Percentiles rank a stretch among this genome's conserved stretches.
Conservation (phyloP, 306 rosid species). For the Mucuna pruriens region DNA sequence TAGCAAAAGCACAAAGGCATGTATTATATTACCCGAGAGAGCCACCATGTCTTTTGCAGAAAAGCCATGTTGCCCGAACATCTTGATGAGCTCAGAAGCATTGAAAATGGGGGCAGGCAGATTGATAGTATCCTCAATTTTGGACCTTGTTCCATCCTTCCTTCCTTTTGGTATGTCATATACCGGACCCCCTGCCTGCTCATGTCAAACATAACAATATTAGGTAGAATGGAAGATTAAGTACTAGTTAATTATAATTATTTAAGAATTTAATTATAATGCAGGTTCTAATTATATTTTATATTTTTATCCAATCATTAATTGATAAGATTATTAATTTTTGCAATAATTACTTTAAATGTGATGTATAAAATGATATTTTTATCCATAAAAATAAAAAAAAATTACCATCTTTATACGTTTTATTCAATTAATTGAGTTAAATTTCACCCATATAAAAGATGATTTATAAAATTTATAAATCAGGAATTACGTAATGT, state of each 20-base stretch:
- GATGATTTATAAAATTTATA: too few relatives aligned
- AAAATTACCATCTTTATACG: too few relatives aligned
- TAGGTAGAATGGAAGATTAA: background rate
- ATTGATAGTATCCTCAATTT: slow-evolving; percentile 72
- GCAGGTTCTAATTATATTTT: too few relatives aligned
- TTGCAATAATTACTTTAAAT: too few relatives aligned
- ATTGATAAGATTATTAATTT: too few relatives aligned
- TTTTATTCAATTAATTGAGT: too few relatives aligned
- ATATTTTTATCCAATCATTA: too few relatives aligned
- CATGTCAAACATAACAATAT: background rate
- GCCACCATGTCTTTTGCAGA: slow-evolving; percentile 75
- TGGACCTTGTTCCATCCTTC: slow-evolving; percentile 79
- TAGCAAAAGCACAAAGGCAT: background rate
- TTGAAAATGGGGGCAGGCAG: slow-evolving; percentile 68
- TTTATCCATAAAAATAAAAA: too few relatives aligned
- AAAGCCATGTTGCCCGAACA: slow-evolving; percentile 73
- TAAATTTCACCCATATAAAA: too few relatives aligned
- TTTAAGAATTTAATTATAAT: background rate
- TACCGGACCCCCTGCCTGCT: slow-evolving; percentile 82
- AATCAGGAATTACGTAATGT: too few relatives aligned
- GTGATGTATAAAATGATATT: too few relatives aligned
- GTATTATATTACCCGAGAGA: slow-evolving; percentile 67
- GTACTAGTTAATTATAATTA: background rate
- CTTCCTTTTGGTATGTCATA: slow-evolving; percentile 79
- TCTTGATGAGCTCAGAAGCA: slow-evolving; percentile 67